Percentiles rank a stretch among this genome's conserved stretches.
Conservation (phyloP, 441 rosid genomes). For the Melastoma candidum region DNA sequence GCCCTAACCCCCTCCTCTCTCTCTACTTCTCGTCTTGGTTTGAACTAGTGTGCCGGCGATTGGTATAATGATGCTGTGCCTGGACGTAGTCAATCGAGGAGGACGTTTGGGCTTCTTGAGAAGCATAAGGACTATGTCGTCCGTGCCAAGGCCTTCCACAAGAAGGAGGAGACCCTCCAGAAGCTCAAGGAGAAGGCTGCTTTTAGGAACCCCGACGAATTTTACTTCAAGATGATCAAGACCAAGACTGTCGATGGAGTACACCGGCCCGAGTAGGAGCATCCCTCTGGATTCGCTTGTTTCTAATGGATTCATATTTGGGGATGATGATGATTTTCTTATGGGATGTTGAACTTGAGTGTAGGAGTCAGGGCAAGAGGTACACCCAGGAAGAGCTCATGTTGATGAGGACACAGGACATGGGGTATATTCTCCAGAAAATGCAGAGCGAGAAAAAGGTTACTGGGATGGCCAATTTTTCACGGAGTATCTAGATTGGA, state of each 20-base stretch:
- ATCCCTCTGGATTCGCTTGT: background rate
- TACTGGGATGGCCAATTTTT: background rate
- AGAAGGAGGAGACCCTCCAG: conserved; percentile 57
- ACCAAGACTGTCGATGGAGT: conserved; percentile 43
- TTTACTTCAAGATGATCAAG: conserved; percentile 74
- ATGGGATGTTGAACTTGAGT: background rate
- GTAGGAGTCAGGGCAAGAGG: conserved; percentile 55
- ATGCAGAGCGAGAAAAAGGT: conserved; percentile 79
- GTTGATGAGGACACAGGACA: conserved; percentile 88
- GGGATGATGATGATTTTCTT: background rate
- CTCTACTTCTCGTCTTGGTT: background rate
- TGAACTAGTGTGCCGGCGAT: background rate
- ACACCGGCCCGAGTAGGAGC: conserved; percentile 54
- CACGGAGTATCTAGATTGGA: background rate
- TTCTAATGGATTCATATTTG: conserved; percentile 1
- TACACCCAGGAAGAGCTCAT: conserved; percentile 70
- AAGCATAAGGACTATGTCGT: conserved; percentile 87
- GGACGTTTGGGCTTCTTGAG: conserved; percentile 70
- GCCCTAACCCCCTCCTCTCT: background rate
- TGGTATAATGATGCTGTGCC: background rate
- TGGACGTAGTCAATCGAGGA: conserved; percentile 48
- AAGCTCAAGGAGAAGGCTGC: conserved; percentile 80
- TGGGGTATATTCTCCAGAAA: conserved; percentile 73
- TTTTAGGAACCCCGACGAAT: conserved; percentile 81
- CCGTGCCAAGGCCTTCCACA: conserved; percentile 71